Evolutionary conservation across 176 grass and related monocot genomes (phyloP).

Genomic region (Elymus sibiricus): DNA sequence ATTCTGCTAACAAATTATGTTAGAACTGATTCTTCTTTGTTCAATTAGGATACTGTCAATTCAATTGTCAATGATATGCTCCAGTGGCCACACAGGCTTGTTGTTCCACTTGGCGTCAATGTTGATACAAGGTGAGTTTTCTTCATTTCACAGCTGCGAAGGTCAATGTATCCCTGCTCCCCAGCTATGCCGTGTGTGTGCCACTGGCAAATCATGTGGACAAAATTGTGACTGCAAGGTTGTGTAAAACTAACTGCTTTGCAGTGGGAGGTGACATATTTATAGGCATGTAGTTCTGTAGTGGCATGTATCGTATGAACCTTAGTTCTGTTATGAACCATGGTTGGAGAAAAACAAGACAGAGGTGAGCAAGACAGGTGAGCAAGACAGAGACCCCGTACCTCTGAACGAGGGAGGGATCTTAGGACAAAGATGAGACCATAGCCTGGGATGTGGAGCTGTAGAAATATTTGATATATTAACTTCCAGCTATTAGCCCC

Average conservation of each 20-base stretch:
- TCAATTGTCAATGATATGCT: slow-evolving; percentile 99
- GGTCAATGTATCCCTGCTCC: background rate
- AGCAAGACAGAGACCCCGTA: background rate
- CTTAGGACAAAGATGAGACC: background rate
- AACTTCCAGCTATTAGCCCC: background rate
- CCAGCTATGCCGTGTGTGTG: background rate
- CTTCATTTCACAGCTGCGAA: background rate
- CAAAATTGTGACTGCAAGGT: background rate
- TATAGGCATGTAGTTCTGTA: background rate
- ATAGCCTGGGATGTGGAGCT: background rate
- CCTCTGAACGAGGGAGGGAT: too few relatives aligned
- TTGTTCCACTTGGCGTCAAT: slow-evolving; percentile 81
- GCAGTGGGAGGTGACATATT: background rate
- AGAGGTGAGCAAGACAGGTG: background rate
- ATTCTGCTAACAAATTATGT: slow-evolving; percentile 13
- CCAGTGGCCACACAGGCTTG: slow-evolving; percentile 90
- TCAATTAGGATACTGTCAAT: slow-evolving; percentile 74
- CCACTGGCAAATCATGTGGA: background rate
- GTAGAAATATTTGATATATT: background rate
- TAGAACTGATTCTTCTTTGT: slow-evolving; percentile 29
- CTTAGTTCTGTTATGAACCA: background rate
- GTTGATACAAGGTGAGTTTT: slow-evolving; percentile 69
- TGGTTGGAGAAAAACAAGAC: background rate
- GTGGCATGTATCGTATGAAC: background rate
- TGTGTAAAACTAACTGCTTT: slow-evolving; percentile 8